Conservation (phyloP, 1,139 yeast species). For the Saccharomyces hybrid region DNA sequence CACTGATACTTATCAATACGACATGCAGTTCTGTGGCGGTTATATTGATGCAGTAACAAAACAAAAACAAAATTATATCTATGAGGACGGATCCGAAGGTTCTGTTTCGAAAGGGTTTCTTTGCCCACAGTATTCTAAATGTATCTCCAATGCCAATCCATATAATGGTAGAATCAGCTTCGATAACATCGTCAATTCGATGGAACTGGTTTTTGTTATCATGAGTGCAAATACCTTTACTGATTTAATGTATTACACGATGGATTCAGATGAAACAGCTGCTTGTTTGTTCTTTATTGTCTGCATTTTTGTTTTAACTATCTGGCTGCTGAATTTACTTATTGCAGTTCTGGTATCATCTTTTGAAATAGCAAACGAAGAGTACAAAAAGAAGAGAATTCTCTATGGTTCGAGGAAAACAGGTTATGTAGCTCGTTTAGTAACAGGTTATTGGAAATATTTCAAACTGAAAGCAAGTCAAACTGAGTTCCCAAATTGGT, state of each 20-base stretch:
- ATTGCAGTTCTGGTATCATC: constrained; percentile 85
- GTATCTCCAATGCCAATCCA: constrained; percentile 66
- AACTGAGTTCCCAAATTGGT: constrained; percentile 17
- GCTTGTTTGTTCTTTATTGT: constrained; percentile 72
- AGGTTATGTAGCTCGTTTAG: constrained; percentile 7
- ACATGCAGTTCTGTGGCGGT: constrained; percentile 74
- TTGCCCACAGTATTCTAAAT: constrained; percentile 72
- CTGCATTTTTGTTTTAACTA: constrained; percentile 64
- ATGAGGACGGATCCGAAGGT: constrained; percentile 39
- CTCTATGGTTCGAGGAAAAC: constrained; percentile 1
- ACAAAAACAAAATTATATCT: constrained; percentile 45
- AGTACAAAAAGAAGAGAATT: constrained; percentile 30
- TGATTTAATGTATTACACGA: constrained; percentile 77
- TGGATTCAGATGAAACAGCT: constrained; percentile 76
- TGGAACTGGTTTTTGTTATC: constrained; percentile 79
- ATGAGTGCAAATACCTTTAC: constrained; percentile 91
- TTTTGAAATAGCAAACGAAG: constrained; percentile 48
- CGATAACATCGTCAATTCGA: constrained; percentile 75
- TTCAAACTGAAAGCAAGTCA: constrained; percentile 22
- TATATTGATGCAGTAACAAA: constrained; percentile 45
- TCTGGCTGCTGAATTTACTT: constrained; percentile 80
- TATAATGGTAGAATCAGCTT: constrained; percentile 66
- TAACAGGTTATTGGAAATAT: constrained; percentile 23
- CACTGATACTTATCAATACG: constrained; percentile 48
- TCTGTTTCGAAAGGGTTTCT: constrained; percentile 62